Evolutionary conservation across 2,329 filamentous ascomycete species (phyloP).

Genomic region (Fusarium sp.): DNA sequence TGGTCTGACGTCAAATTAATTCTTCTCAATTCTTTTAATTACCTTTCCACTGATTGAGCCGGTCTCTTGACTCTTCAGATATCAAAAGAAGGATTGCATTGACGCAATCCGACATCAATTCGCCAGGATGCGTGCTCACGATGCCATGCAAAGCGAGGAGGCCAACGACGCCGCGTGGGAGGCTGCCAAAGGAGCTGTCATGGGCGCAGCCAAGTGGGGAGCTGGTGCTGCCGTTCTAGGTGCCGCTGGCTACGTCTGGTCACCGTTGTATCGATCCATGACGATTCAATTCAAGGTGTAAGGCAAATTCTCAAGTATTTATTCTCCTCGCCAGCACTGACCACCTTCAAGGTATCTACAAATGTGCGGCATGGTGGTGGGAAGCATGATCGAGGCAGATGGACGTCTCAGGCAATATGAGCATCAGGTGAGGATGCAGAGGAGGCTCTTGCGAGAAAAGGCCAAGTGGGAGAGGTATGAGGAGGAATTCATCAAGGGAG

Average conservation of each 20-base stretch:
- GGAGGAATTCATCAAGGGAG: slow-evolving; percentile 64
- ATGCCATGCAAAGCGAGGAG: slow-evolving; percentile 72
- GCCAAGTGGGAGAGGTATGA: slow-evolving; percentile 78
- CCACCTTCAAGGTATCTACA: slow-evolving; percentile 73
- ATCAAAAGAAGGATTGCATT: not conserved
- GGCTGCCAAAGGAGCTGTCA: slow-evolving; percentile 73
- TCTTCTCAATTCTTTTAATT: slow-evolving; percentile 2
- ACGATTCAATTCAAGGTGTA: slow-evolving; percentile 85
- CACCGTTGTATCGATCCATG: slow-evolving; percentile 77
- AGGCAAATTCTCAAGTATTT: slow-evolving; percentile 43
- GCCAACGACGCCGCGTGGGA: slow-evolving; percentile 78
- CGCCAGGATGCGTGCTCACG: slow-evolving; percentile 48
- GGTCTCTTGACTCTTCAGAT: not conserved
- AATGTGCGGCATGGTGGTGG: slow-evolving; percentile 88
- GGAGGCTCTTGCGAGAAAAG: slow-evolving; percentile 71
- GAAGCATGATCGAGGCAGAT: slow-evolving; percentile 82
- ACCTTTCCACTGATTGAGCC: not conserved
- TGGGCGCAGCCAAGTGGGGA: slow-evolving; percentile 80
- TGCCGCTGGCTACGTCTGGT: slow-evolving; percentile 71
- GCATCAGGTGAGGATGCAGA: slow-evolving; percentile 71
- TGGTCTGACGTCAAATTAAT: slow-evolving; percentile 26
- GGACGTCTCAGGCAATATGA: slow-evolving; percentile 75
- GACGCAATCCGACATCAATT: not conserved
- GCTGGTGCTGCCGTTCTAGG: slow-evolving; percentile 71
- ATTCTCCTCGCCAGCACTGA: not conserved